Evolutionary conservation across 768 basidiomycete genomes (phyloP).

Genomic region (Nevesoporus exiguus): DNA sequence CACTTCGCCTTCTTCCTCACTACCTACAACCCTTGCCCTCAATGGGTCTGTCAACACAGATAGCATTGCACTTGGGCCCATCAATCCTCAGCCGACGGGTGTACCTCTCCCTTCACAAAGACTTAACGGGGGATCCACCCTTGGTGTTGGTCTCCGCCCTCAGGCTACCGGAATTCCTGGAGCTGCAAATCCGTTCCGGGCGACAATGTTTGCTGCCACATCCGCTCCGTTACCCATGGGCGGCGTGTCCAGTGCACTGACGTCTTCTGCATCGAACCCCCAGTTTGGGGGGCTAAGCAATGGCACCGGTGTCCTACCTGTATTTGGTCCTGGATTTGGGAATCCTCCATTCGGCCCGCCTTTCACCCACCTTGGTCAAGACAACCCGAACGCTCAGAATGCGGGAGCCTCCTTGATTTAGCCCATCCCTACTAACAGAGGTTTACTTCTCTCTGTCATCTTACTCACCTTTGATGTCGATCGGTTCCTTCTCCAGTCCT

Average conservation of each 20-base stretch:
- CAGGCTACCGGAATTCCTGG: constrained; percentile 56
- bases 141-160: constrained; percentile 52
- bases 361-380: constrained; percentile 21
- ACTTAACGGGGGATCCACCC: constrained; percentile 20
- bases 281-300: constrained; percentile 22
- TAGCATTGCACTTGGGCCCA: constrained; percentile 21
- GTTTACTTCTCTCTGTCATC: background rate
- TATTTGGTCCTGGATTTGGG: constrained; percentile 17
- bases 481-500: constrained; percentile 3
- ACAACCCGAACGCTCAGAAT: constrained; percentile 30
- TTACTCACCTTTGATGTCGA: background rate
- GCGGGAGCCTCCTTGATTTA: constrained; percentile 50
- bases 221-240: constrained; percentile 15
- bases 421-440: constrained; percentile 14
- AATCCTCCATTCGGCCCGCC: constrained; percentile 21
- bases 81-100: constrained; percentile 38
- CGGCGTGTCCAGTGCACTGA: constrained; percentile 5
- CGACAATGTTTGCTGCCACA: constrained; percentile 50
- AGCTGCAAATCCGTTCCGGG: constrained; percentile 61
- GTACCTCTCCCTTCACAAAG: constrained; percentile 6
- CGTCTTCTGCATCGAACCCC: constrained; percentile 27
- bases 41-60: constrained; percentile 15
- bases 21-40: constrained; percentile 18
- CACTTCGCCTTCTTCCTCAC: constrained; percentile 22
- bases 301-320: constrained; percentile 1